A percentile compares a stretch with the other conserved stretches of the same genome.
phyloP scores from a whole-genome alignment of 2,329 filamentous ascomycete species.

The Curvularia lunata region DNA sequence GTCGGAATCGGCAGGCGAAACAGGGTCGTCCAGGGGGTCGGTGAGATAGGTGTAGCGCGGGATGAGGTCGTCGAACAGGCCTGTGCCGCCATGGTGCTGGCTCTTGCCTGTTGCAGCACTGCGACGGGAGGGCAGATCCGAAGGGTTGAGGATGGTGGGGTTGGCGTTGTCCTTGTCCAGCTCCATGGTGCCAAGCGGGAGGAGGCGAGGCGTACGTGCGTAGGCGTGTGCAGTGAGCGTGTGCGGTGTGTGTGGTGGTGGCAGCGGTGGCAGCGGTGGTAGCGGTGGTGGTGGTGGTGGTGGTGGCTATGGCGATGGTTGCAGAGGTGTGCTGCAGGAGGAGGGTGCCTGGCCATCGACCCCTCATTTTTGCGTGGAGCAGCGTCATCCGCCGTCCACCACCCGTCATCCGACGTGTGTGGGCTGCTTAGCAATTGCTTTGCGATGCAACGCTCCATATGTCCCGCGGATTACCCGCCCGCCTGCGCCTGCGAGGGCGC shows the following conservation, averaged over 20 bases:
- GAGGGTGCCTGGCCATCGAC: not conserved
- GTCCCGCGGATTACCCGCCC: slow-evolving; percentile 31
- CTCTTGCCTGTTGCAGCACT: slow-evolving; percentile 51
- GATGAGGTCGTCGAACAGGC: slow-evolving; percentile 62
- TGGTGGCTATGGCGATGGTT: not conserved
- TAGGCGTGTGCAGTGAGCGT: not conserved
- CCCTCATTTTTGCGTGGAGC: not conserved
- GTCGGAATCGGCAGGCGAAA: slow-evolving; percentile 54
- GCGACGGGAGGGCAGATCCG: slow-evolving; percentile 84
- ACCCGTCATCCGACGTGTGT: not conserved
- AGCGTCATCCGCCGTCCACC: not conserved
- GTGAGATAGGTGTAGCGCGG: slow-evolving; percentile 57
- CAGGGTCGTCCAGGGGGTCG: slow-evolving; percentile 56
- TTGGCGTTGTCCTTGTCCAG: slow-evolving; percentile 75
- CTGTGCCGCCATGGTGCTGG: slow-evolving; percentile 57
- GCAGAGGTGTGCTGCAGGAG: slow-evolving; percentile 3
- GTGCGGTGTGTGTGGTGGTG: not conserved
- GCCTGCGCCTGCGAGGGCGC: not conserved
- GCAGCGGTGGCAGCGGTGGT: not conserved
- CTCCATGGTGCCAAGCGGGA: slow-evolving; percentile 42
- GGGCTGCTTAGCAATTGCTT: slow-evolving; percentile 3
- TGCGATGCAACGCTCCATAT: slow-evolving; percentile 14
- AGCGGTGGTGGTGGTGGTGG: not conserved
- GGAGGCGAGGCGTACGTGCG: not conserved
- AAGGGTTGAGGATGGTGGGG: slow-evolving; percentile 86